Evolutionary conservation across 1,284 basidiomycete species (phyloP).

Genomic region (Dichomitus squalens): DNA sequence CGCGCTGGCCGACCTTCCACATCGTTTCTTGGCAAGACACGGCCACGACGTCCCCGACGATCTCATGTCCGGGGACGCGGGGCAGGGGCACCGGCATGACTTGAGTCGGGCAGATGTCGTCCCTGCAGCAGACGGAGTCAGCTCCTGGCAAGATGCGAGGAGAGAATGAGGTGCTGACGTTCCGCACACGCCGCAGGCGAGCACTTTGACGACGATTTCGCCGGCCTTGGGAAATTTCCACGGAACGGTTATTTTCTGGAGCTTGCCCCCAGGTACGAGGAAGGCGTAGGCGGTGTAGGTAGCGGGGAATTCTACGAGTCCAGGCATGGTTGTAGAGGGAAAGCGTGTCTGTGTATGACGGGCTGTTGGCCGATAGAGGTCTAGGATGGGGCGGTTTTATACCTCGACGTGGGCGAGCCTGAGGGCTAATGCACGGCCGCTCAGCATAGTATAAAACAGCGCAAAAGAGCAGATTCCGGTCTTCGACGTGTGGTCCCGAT

Average conservation of each 20-base stretch:
- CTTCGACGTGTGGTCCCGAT: neutral
- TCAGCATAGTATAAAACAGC: too few relatives aligned
- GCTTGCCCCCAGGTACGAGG: conserved; percentile 24
- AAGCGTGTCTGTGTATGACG: neutral
- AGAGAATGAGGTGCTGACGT: conserved; percentile 18
- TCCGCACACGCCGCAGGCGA: conserved; percentile 32
- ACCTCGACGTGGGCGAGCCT: neutral
- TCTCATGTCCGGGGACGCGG: conserved; percentile 31
- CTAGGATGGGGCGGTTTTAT: neutral
- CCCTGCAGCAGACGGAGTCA: conserved; percentile 16
- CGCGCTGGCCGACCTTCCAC: conserved; percentile 31
- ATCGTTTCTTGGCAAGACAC: conserved; percentile 18
- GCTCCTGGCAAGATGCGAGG: too few relatives aligned
- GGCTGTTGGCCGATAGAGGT: neutral
- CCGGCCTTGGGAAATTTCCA: conserved; percentile 29
- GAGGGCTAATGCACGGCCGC: too few relatives aligned
- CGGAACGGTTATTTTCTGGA: conserved; percentile 24
- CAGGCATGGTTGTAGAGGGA: neutral
- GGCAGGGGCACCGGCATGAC: conserved; percentile 22
- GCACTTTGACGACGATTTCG: conserved; percentile 31
- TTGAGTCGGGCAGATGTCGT: conserved; percentile 23
- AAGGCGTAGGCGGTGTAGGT: conserved; percentile 32
- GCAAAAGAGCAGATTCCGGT: too few relatives aligned
- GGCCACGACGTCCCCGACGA: conserved; percentile 31
- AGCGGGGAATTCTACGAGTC: conserved; percentile 5